Conservation (phyloP, 495 filamentous ascomycete genomes). For the Neurospora sp. region DNA sequence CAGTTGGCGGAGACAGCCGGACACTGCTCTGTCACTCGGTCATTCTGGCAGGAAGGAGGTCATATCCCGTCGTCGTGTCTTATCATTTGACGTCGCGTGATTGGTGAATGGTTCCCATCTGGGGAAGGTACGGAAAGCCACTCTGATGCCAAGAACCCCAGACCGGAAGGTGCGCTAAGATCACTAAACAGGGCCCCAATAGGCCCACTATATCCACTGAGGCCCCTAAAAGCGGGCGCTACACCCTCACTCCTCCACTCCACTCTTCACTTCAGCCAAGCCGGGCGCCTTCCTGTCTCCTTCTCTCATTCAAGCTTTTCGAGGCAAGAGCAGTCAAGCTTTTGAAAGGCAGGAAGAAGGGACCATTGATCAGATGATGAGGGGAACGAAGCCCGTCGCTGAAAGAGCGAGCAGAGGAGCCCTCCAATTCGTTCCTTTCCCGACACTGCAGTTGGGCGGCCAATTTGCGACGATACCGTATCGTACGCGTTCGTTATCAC, state of each 20-base stretch:
- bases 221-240: neutral
- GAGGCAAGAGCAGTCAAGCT: neutral
- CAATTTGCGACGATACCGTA: neutral
- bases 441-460: neutral
- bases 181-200: neutral
- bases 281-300: neutral
- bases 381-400: neutral
- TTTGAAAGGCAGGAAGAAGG: neutral
- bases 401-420: neutral
- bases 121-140: neutral
- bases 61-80: neutral
- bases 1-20: neutral
- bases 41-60: neutral
- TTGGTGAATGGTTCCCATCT: neutral
- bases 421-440: neutral
- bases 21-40: neutral
- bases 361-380: neutral
- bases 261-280: neutral
- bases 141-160: neutral
- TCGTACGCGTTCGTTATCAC: neutral
- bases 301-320: neutral
- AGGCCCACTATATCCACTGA: neutral
- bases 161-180: neutral
- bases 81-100: neutral
- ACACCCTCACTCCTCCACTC: neutral